These are phyloP conservation scores for Barnettozyma pratensis DNA, from an alignment of 805 yeast species.

Conservation along the genomic window DNA sequence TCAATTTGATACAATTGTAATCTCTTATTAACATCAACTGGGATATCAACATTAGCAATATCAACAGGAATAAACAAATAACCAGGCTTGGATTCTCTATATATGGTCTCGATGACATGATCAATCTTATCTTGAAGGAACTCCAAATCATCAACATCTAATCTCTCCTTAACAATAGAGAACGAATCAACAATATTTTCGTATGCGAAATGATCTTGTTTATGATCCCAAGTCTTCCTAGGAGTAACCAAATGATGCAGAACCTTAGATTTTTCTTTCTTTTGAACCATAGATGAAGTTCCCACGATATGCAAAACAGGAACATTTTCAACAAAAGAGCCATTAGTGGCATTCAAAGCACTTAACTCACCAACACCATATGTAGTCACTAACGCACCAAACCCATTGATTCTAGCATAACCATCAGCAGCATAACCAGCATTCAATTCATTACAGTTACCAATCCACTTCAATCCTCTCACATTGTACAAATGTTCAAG, in stretches of 20 bases:
- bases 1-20: slow-evolving; percentile 24
- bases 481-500: slow-evolving; percentile 59
- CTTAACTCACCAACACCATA: slow-evolving; percentile 89
- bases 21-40: slow-evolving; percentile 26
- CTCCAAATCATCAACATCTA: slow-evolving; percentile 40
- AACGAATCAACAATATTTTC: slow-evolving; percentile 50
- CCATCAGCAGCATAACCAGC: slow-evolving; percentile 93
- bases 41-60: slow-evolving; percentile 35
- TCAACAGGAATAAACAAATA: slow-evolving; percentile 66
- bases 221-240: slow-evolving; percentile 35
- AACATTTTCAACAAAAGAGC: slow-evolving; percentile 77
- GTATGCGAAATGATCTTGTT: slow-evolving; percentile 55
- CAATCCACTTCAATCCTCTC: slow-evolving; percentile 60
- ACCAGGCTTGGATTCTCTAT: slow-evolving; percentile 59
- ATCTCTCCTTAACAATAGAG: slow-evolving; percentile 48
- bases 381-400: slow-evolving; percentile 43
- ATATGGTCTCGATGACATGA: slow-evolving; percentile 43
- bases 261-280: slow-evolving; percentile 24
- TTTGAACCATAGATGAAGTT: slow-evolving; percentile 46
- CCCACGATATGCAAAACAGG: slow-evolving; percentile 87
- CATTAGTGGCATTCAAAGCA: slow-evolving; percentile 79
- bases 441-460: slow-evolving; percentile 83
- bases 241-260: slow-evolving; percentile 51
- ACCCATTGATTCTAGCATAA: slow-evolving; percentile 50
- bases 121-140: slow-evolving; percentile 57